Percentiles rank a stretch among this genome's conserved stretches.
phyloP scores from a whole-genome alignment of 148 eudicot genomes.

The Vaccinium darrowii region DNA sequence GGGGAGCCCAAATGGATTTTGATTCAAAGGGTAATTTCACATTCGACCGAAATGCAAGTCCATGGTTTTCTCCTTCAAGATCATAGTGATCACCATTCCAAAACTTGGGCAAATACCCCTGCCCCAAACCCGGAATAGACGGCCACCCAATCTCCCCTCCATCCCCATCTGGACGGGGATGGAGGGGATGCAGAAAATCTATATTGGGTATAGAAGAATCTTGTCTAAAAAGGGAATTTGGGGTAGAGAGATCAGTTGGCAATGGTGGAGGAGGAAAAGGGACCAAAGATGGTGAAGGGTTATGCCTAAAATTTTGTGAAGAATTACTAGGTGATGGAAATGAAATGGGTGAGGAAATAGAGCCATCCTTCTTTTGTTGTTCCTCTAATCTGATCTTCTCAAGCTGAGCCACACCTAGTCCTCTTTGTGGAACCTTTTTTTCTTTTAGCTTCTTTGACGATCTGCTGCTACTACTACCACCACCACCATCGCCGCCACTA shows the following conservation, averaged over 20 bases:
- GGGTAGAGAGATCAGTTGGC: conserved; percentile 19
- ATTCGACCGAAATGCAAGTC: conserved; percentile 17
- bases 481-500: conserved; percentile 11
- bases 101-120: conserved; percentile 36
- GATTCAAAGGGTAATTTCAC: conserved; percentile 36
- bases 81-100: conserved; percentile 43
- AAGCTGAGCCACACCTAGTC: conserved; percentile 92
- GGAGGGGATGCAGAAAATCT: conserved; percentile 20
- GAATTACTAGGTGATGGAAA: conserved; percentile 11
- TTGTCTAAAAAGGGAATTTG: conserved; percentile 27
- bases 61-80: conserved; percentile 37
- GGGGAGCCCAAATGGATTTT: conserved; percentile 29
- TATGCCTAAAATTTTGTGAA: conserved; percentile 32
- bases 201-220: conserved; percentile 26
- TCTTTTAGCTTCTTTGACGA: conserved; percentile 61
- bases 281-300: conserved; percentile 25
- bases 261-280: conserved; percentile 16
- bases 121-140: conserved; percentile 22
- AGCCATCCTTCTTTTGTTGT: conserved; percentile 42
- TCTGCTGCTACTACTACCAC: conserved; percentile 28
- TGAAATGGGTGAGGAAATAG: conserved; percentile 30
- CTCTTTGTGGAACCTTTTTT: conserved; percentile 83
- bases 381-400: conserved; percentile 80
- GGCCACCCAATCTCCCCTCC: conserved; percentile 34
- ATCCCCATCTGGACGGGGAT: not conserved